These are phyloP conservation scores for Amniculicola lignicola DNA, from an alignment of 495 filamentous ascomycete genomes.

Conservation along the genomic window DNA sequence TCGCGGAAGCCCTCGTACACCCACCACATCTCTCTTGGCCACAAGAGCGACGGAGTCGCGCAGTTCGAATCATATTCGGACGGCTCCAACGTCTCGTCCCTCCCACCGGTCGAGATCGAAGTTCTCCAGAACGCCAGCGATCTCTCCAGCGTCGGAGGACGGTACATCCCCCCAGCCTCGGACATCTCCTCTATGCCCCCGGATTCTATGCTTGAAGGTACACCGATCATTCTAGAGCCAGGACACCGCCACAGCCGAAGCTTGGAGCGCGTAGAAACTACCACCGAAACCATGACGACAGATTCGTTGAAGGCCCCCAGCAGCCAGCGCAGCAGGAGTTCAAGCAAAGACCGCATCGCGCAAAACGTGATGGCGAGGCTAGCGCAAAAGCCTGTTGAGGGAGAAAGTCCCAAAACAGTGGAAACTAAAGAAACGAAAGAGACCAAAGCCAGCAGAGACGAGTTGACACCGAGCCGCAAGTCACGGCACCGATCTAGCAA, in stretches of 20 bases:
- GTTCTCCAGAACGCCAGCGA: slow-evolving; percentile 63
- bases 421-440: slow-evolving; percentile 37
- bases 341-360: slow-evolving; percentile 69
- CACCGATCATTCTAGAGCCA: slow-evolving; percentile 38
- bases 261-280: slow-evolving; percentile 46
- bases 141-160: slow-evolving; percentile 54
- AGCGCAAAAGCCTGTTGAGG: slow-evolving; percentile 46
- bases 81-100: slow-evolving; percentile 66
- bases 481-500: slow-evolving; percentile 55
- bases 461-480: slow-evolving; percentile 49
- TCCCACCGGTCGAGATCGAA: slow-evolving; percentile 79
- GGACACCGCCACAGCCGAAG: slow-evolving; percentile 59
- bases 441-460: slow-evolving; percentile 62
- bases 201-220: slow-evolving; percentile 81
- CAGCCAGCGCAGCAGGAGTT: slow-evolving; percentile 64
- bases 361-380: slow-evolving; percentile 69
- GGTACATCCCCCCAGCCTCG: slow-evolving; percentile 60
- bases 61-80: slow-evolving; percentile 63
- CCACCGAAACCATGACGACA: slow-evolving; percentile 35
- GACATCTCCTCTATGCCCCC: slow-evolving; percentile 89
- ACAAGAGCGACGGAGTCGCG: slow-evolving; percentile 53
- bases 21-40: slow-evolving; percentile 58
- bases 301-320: slow-evolving; percentile 64
- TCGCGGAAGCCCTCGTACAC: slow-evolving; percentile 63
- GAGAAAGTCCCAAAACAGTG: slow-evolving; percentile 40